phyloP scores from a whole-genome alignment of 139 green algal genomes.

The Coelastrella sp. region DNA sequence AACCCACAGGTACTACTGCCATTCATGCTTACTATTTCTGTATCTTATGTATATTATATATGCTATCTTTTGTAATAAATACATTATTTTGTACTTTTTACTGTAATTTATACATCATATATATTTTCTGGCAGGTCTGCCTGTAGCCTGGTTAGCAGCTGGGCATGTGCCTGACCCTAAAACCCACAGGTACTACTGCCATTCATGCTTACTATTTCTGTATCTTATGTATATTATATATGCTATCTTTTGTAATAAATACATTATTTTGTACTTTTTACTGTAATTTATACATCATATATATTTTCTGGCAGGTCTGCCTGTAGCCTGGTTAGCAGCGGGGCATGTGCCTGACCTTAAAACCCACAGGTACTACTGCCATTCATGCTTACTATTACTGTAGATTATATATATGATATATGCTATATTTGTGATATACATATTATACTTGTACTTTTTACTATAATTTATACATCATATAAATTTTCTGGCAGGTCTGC shows the following conservation, averaged over 20 bases:
- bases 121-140: background rate
- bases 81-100: background rate
- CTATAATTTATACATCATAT: too few species aligned
- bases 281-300: too few species aligned
- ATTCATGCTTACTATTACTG: too few species aligned
- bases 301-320: background rate
- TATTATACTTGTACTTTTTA: too few species aligned
- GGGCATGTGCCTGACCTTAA: slow-evolving; percentile 5
- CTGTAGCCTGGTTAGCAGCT: background rate
- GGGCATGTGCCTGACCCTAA: slow-evolving; percentile 1
- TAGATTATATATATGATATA: too few species aligned
- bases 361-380: background rate
- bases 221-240: too few species aligned
- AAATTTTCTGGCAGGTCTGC: too few species aligned
- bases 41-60: background rate
- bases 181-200: background rate
- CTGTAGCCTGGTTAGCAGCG: background rate
- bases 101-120: too few species aligned
- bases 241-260: too few species aligned
- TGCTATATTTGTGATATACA: too few species aligned
- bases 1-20: background rate
- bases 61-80: background rate
- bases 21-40: background rate
- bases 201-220: background rate
- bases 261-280: too few species aligned